A percentile compares a stretch with the other conserved stretches of the same genome.
These are phyloP conservation scores for Mrakia gelida DNA, from an alignment of 768 basidiomycete genomes.

Conservation along the genomic window DNA sequence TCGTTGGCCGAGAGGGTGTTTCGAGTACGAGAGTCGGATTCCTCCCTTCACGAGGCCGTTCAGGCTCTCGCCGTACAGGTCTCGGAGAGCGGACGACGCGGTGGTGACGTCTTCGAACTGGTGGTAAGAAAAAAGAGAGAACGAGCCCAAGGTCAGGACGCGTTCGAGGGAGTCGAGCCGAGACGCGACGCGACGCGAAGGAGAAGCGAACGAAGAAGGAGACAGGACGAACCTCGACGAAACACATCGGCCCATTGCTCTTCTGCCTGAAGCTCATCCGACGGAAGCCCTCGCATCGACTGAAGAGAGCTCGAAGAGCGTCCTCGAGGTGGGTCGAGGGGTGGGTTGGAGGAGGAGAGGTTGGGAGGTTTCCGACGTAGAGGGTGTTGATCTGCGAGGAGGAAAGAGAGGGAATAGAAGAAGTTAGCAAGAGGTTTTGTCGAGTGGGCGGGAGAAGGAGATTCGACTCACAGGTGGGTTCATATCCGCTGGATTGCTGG, in stretches of 20 bases:
- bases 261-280: conserved; percentile 94
- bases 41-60: conserved; percentile 89
- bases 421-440: not conserved
- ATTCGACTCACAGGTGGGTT: conserved; percentile 73
- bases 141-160: not conserved
- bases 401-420: conserved; percentile 21
- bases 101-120: conserved; percentile 84
- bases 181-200: not conserved
- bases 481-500: conserved; percentile 61
- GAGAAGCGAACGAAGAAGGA: not conserved
- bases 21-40: conserved; percentile 95
- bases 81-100: conserved; percentile 82
- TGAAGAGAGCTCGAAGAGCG: conserved; percentile 74
- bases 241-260: conserved; percentile 97
- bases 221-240: conserved; percentile 71
- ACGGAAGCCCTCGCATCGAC: conserved; percentile 73
- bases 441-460: not conserved
- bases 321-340: conserved; percentile 82
- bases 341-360: conserved; percentile 61
- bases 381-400: conserved; percentile 77
- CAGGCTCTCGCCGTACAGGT: conserved; percentile 86
- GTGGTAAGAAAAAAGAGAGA: conserved; percentile 26
- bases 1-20: conserved; percentile 80
- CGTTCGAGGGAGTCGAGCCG: not conserved
- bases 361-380: conserved; percentile 98